A percentile compares a stretch with the other conserved stretches of the same genome.
Conservation (phyloP, 2,329 filamentous ascomycete species). For the Epichloe scottii region DNA sequence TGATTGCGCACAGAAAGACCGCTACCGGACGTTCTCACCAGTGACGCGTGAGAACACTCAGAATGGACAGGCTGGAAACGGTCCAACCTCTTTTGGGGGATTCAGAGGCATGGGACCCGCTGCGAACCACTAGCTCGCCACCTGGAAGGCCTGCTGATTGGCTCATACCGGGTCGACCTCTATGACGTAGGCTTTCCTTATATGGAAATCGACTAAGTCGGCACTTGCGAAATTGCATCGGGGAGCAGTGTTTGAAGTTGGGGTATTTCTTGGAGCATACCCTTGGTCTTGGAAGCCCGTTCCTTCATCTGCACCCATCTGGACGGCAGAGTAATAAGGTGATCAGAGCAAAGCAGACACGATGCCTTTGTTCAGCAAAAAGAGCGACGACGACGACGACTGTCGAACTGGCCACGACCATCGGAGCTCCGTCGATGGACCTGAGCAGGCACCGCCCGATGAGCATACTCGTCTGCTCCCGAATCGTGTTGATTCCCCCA, state of each 20-base stretch:
- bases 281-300: background rate
- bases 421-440: slow-evolving; percentile 11
- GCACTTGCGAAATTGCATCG: background rate
- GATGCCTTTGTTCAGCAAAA: slow-evolving; percentile 24
- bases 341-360: slow-evolving; percentile 2
- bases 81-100: too few species aligned
- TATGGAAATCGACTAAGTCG: background rate
- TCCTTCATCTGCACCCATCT: background rate
- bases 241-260: background rate
- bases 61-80: too few species aligned
- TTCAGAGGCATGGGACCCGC: background rate
- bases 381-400: slow-evolving; percentile 12
- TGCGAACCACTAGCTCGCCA: background rate
- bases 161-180: background rate
- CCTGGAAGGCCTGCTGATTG: background rate
- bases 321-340: background rate
- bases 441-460: slow-evolving; percentile 22
- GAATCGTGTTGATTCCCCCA: slow-evolving; percentile 44
- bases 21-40: too few species aligned
- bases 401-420: slow-evolving; percentile 9
- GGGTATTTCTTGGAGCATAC: background rate
- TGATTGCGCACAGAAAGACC: too few species aligned
- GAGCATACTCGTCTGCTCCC: slow-evolving; percentile 57
- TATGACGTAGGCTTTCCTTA: slow-evolving; percentile 7
- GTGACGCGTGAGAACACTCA: too few species aligned